Conservation (phyloP, 176 grass and related monocot genomes). For the Oryza longistaminata region DNA sequence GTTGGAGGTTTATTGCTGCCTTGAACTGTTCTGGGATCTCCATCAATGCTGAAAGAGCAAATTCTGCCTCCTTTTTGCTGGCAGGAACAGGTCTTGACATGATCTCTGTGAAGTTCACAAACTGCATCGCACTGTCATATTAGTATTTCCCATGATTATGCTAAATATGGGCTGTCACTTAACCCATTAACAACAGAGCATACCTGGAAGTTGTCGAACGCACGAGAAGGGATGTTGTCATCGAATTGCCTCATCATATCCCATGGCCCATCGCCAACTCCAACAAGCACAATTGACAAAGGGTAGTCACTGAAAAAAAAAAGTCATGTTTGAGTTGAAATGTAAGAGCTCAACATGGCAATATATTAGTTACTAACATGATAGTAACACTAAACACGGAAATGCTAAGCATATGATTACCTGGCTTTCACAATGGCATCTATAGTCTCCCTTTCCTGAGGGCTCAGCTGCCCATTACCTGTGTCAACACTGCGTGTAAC, state of each 20-base stretch:
- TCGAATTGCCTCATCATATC: conserved; percentile 86
- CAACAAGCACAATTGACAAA: conserved; percentile 81
- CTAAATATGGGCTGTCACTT: neutral
- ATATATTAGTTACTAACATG: conserved; percentile 15
- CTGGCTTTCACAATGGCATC: conserved; percentile 85
- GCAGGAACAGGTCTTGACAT: conserved; percentile 56
- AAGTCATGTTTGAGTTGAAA: conserved; percentile 15
- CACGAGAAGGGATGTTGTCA: conserved; percentile 68
- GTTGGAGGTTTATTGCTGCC: conserved; percentile 60
- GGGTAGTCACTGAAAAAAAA: conserved; percentile 60
- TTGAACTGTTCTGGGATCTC: conserved; percentile 78
- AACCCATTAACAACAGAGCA: conserved; percentile 1
- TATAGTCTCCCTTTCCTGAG: conserved; percentile 70
- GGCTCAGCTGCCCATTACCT: conserved; percentile 53
- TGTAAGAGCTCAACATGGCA: conserved; percentile 1
- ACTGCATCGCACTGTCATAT: conserved; percentile 47
- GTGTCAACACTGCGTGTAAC: conserved; percentile 61
- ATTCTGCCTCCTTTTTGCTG: conserved; percentile 71
- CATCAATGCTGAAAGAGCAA: conserved; percentile 76
- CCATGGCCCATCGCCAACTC: conserved; percentile 85
- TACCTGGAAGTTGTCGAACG: conserved; percentile 85
- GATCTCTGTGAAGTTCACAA: conserved; percentile 89
- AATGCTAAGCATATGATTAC: conserved; percentile 21
- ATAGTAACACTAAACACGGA: neutral
- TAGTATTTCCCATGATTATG: conserved; percentile 18